phyloP scores from a whole-genome alignment of 2,329 filamentous ascomycete genomes.

The Aspergillus oerlinghausenensis region DNA sequence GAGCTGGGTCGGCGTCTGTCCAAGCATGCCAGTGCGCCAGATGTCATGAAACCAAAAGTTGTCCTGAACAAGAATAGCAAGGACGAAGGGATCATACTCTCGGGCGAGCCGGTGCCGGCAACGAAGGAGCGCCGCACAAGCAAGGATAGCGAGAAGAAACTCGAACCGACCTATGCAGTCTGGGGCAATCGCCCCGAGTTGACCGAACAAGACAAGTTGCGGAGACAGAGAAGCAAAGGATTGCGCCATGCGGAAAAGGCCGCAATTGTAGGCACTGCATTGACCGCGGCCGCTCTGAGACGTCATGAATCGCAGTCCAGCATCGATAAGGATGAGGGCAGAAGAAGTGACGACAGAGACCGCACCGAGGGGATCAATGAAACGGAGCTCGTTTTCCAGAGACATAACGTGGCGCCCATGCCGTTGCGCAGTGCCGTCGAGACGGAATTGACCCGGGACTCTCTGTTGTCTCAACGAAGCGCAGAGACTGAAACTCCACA shows the following conservation, averaged over 20 bases:
- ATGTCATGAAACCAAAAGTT: slow-evolving; percentile 59
- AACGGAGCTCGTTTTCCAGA: slow-evolving; percentile 50
- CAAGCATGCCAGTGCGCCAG: slow-evolving; percentile 58
- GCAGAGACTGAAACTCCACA: slow-evolving; percentile 67
- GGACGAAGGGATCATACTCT: slow-evolving; percentile 55
- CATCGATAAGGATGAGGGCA: slow-evolving; percentile 40
- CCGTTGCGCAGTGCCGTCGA: slow-evolving; percentile 81
- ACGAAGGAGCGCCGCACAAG: slow-evolving; percentile 52
- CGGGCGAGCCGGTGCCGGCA: slow-evolving; percentile 48
- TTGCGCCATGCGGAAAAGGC: slow-evolving; percentile 53
- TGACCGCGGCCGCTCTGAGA: slow-evolving; percentile 59
- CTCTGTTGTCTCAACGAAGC: slow-evolving; percentile 76
- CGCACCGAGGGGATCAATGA: slow-evolving; percentile 48
- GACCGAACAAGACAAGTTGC: slow-evolving; percentile 48
- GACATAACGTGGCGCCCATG: slow-evolving; percentile 69
- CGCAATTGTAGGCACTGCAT: slow-evolving; percentile 51
- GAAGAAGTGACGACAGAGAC: slow-evolving; percentile 31
- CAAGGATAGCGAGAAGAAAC: slow-evolving; percentile 45
- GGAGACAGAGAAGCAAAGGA: slow-evolving; percentile 52
- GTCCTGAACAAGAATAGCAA: slow-evolving; percentile 55
- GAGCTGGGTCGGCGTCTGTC: slow-evolving; percentile 51
- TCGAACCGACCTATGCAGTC: slow-evolving; percentile 43
- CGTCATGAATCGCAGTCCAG: slow-evolving; percentile 62
- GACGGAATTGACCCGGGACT: slow-evolving; percentile 82
- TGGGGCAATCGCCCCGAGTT: slow-evolving; percentile 46